Percentiles rank a stretch among this genome's conserved stretches.
These are phyloP conservation scores for Papilionanthe hybrid DNA, from an alignment of 116 monocot genomes.

Conservation along the genomic window DNA sequence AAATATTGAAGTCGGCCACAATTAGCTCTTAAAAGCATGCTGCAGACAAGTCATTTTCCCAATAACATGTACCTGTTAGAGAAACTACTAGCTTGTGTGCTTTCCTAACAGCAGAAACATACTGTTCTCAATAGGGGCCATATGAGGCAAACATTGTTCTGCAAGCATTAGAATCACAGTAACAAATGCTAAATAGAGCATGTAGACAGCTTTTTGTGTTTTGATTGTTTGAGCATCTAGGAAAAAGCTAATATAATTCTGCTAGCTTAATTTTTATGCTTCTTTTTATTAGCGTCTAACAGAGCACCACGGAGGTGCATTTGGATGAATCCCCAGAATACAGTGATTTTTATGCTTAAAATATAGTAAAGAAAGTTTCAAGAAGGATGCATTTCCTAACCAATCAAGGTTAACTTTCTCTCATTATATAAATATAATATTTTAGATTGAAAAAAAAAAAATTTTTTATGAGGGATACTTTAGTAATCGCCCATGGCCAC, in stretches of 20 bases:
- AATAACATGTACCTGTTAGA: not conserved
- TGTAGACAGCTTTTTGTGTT: not conserved
- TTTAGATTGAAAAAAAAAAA: not conserved
- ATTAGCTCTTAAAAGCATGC: not conserved
- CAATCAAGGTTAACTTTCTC: not conserved
- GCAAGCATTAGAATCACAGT: not conserved
- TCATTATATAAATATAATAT: not conserved
- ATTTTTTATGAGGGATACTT: not conserved
- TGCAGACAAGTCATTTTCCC: not conserved
- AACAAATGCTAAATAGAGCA: not conserved
- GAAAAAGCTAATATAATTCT: not conserved
- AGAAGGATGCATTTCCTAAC: not conserved
- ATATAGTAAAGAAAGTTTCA: not conserved
- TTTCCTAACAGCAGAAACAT: not conserved
- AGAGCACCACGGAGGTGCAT: not conserved
- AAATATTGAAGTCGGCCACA: not conserved
- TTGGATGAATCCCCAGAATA: not conserved
- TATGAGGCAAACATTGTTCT: not conserved
- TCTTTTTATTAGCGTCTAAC: not conserved
- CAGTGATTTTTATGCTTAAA: not conserved
- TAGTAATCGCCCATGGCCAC: not conserved
- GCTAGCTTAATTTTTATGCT: not conserved
- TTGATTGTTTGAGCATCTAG: not conserved
- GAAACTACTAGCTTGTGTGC: not conserved
- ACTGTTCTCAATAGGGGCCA: not conserved